Base-by-base conservation (phyloP, 768 basidiomycete species). In the Rhizopogon sp. region DNA sequence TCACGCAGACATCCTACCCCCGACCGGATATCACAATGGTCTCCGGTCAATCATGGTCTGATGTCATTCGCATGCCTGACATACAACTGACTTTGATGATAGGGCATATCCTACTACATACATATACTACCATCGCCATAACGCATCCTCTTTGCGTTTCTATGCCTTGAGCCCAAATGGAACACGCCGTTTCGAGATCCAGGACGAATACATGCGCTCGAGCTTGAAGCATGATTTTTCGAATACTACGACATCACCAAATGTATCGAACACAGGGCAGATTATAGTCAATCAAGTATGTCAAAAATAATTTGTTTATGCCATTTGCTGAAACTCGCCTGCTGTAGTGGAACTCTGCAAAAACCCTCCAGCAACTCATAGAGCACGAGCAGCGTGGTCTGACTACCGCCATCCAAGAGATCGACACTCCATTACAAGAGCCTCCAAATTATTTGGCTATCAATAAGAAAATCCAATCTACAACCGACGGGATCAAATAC, bases 71-170 rank as follows among this genome's bases (percentile, higher is more conserved):
- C 58, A 29, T 37, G 16, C 39, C 22, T 6, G 22, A 14, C 6
- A 43, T 35, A 54, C n/a, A 28, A 42, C 33, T 65, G 52, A 64
- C 39, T 14, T 43, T 39, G 41, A n/a, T 6, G 49, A 39, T 28
- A 66, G 61, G 35, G 39, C 43, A 31, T 42, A 33, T 14, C 61
- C 69, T 13, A 46, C 63, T 61, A 57, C 65, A 54, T 55, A 81
- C 39, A 72, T 85, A 39, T 72, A 76, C 50, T 89, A 86, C 63
- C 65, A 69, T 43, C 78, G 81, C 11, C 85, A 87, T 39, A 64
- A 74, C n/a, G 67, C 73, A 16, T 66, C 70, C 6, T 80, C 82
- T 4, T 70, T 89, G 56, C 79, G 87, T n/a, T 89, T 86, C 58
- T 85, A 90, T 60, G 69, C 81, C 0, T 65, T 87, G 20, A 72